Evolutionary conservation across 202 grass and related monocot genomes (phyloP).

Genomic region (Zoysia matrella): DNA sequence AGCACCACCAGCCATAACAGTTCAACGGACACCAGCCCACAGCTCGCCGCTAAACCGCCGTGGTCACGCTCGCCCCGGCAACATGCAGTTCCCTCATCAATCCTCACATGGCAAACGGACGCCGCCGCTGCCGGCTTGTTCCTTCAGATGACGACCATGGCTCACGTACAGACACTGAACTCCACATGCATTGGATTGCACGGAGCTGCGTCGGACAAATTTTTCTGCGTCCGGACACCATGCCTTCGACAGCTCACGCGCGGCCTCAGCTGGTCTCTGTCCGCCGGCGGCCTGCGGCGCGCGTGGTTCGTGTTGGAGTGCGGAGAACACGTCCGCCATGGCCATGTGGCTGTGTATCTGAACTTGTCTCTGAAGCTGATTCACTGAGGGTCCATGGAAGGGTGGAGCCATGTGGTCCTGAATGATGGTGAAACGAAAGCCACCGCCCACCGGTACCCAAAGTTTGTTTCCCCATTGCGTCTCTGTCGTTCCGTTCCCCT

Average conservation of each 20-base stretch:
- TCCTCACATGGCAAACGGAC: conserved; percentile 31
- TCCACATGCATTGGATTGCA: conserved; percentile 27
- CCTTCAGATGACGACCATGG: conserved; percentile 14
- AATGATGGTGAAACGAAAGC: conserved; percentile 31
- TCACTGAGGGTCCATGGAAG: background rate
- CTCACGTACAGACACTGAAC: conserved; percentile 27
- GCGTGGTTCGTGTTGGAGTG: conserved; percentile 9
- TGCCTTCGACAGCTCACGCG: background rate
- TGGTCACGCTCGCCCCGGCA: conserved; percentile 5
- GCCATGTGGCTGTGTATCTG: conserved; percentile 25
- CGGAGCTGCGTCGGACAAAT: conserved; percentile 12
- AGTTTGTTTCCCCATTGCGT: conserved; percentile 27
- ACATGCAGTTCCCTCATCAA: conserved; percentile 5
- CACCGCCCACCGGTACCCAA: conserved; percentile 1
- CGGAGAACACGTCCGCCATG: background rate
- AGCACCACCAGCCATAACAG: conserved; percentile 23
- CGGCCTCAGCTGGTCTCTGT: conserved; percentile 8
- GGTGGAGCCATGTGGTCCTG: background rate
- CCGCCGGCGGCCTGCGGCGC: background rate
- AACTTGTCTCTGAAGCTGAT: conserved; percentile 21
- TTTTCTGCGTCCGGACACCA: conserved; percentile 30
- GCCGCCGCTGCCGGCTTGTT: conserved; percentile 26
- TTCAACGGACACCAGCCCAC: conserved; percentile 18
- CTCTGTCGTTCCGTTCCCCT: conserved; percentile 3
- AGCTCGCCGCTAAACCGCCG: conserved; percentile 40